Evolutionary conservation across 352 stramenopile genomes (phyloP), one percentile per base, ranked within the genome.

Genomic region (Pythium coloratum): DNA sequence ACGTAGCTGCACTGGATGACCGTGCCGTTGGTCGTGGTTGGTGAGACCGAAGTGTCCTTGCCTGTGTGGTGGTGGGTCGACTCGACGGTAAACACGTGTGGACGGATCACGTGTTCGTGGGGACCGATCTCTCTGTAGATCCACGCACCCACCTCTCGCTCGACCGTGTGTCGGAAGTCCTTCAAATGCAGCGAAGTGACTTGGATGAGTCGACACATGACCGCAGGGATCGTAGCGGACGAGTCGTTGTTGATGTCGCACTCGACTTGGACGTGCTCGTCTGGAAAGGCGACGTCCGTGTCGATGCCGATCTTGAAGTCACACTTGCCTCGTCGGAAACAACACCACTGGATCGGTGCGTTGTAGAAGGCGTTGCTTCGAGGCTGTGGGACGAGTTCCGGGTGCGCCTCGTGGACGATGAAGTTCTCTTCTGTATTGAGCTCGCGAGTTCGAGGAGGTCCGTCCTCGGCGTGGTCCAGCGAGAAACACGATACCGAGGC

Each of bases 331-430:
- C n/a, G 42, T 18, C 34, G 24, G 18, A 54, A 30, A 10, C 58
- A 64, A 24, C 58, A 64, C 12, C 14, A 38, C 8, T 32, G 34
- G 1, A 56, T 46, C 8, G 58, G 42, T 33, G 47, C 42, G 16
- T 46, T 16, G 3, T 32, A 7, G 30, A 47, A 44, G n/a, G 55
- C 44, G 47, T 64, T 46, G n/a, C 47, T 33, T 3, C 58, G 58
- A 20, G 32, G 44, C 12, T 56, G 32, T 13, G 58, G 34, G 4
- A 64, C 58, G 30, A 64, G 18, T n/a, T 64, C 58, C 3, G 58
- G 58, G 44, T 64, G 58, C 6, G 58, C 55, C 44, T 64, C 58
- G 44, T 64, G 58, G 42, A 64, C 58, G n/a, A 56, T 54, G 16
- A 64, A 55, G 18, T 30, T 30, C 8, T 64, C 42, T 6, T 32